Conservation (phyloP, 768 basidiomycete species). For the Psilocybe cubensis region DNA sequence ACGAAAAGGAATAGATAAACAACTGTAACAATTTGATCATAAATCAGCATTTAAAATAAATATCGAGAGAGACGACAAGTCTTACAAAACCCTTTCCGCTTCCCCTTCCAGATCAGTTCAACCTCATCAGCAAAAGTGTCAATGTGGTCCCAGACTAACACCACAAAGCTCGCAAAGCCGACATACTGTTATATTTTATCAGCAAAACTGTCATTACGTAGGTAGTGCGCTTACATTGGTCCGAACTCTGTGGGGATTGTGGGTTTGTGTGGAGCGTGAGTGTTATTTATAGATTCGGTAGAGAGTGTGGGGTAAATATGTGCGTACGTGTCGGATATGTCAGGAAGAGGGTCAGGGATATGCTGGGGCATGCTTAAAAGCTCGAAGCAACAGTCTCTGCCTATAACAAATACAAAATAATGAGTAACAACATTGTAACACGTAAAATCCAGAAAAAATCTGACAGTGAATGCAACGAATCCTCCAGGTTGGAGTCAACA, state of each 20-base stretch:
- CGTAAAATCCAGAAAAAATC: no score
- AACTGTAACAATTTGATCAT: constrained; percentile 27
- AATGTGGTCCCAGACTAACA: constrained; percentile 60
- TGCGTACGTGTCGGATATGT: constrained; percentile 22
- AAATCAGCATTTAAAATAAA: not conserved
- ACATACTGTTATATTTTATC: constrained; percentile 40
- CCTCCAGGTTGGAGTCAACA: no score
- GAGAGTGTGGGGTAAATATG: not conserved
- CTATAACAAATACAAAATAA: no score
- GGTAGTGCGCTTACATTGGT: constrained; percentile 18
- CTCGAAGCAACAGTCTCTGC: no score
- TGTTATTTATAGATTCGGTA: not conserved
- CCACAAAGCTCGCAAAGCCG: constrained; percentile 52
- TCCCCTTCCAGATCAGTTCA: constrained; percentile 55
- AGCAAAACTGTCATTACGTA: not conserved
- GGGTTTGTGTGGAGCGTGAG: not conserved
- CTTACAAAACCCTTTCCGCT: constrained; percentile 48
- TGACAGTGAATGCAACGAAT: no score
- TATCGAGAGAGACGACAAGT: not conserved
- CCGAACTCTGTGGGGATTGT: constrained; percentile 7
- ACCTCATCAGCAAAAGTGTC: constrained; percentile 57
- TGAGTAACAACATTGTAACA: no score
- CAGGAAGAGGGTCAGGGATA: constrained; percentile 14
- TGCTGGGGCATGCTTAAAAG: constrained; percentile 17
- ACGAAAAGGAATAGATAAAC: constrained; percentile 48